Evolutionary conservation across 2,329 filamentous ascomycete species (phyloP).

Genomic region (Graphilbum sp.): DNA sequence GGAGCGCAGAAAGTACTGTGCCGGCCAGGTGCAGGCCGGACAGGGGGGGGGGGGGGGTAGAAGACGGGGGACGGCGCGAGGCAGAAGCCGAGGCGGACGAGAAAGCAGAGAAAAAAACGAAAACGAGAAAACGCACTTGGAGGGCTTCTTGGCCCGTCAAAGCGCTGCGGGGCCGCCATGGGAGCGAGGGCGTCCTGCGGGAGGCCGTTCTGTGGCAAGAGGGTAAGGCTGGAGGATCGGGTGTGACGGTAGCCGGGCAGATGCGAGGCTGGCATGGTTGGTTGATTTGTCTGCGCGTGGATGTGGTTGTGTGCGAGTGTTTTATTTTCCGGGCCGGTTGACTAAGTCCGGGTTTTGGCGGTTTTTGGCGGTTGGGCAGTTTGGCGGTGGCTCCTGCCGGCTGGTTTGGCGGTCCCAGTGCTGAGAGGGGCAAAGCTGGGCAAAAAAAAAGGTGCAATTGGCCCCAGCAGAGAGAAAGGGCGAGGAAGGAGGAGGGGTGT

Average conservation of each 20-base stretch:
- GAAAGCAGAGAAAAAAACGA: not conserved
- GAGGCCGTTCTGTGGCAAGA: constrained; percentile 19
- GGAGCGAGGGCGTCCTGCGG: constrained; percentile 18
- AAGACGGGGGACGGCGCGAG: not conserved
- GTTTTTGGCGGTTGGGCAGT: no score
- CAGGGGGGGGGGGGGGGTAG: not conserved
- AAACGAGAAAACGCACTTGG: constrained; percentile 32
- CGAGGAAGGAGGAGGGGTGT: no score
- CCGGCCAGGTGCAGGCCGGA: no score
- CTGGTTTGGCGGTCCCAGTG: no score
- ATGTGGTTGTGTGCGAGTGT: not conserved
- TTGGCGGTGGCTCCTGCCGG: no score
- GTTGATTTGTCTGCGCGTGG: not conserved
- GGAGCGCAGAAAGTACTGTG: not conserved
- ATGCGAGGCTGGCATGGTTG: constrained; percentile 13
- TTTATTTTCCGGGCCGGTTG: not conserved
- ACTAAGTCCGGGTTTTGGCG: no score
- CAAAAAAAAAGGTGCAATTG: no score
- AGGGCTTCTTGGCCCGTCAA: constrained; percentile 46
- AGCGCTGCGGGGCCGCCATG: constrained; percentile 23
- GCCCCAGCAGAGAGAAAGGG: no score
- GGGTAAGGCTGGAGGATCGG: constrained; percentile 41
- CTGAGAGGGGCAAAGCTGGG: no score
- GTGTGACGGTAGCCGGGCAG: constrained; percentile 24
- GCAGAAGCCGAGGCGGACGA: not conserved